Percentiles rank a stretch among this genome's conserved stretches.
phyloP scores from a whole-genome alignment of 768 basidiomycete species.

The Dioszegia hungarica region DNA sequence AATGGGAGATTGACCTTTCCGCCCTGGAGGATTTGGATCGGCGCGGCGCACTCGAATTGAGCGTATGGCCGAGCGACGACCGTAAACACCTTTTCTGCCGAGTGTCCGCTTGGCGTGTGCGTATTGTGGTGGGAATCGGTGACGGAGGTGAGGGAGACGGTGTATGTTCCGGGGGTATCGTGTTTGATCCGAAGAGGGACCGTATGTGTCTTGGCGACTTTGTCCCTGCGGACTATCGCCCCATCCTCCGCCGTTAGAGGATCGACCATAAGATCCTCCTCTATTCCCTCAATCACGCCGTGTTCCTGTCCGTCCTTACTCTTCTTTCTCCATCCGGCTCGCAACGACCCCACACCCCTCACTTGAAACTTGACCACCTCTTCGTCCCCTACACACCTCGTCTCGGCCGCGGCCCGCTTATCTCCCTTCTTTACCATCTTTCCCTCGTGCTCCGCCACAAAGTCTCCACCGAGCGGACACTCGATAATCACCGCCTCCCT shows the following conservation, averaged over 20 bases:
- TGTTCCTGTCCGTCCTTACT: conserved; percentile 22
- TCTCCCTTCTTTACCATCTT: conserved; percentile 59
- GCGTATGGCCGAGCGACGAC: conserved; percentile 68
- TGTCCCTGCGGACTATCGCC: conserved; percentile 20
- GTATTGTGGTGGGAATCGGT: conserved; percentile 77
- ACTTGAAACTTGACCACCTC: conserved; percentile 36
- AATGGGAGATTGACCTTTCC: conserved; percentile 61
- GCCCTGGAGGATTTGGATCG: conserved; percentile 65
- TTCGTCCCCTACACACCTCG: conserved; percentile 42
- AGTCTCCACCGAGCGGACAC: conserved; percentile 68
- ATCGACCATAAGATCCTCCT: conserved; percentile 23
- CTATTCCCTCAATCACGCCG: conserved; percentile 42
- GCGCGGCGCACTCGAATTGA: conserved; percentile 61
- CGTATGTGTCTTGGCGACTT: conserved; percentile 34
- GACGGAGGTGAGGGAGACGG: conserved; percentile 63
- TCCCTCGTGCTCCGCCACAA: conserved; percentile 52
- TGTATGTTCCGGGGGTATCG: conserved; percentile 52
- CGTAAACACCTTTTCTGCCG: conserved; percentile 56
- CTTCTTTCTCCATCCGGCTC: conserved; percentile 37
- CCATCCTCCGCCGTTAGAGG: conserved; percentile 15
- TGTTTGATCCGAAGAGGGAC: conserved; percentile 37
- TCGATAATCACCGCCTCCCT: conserved; percentile 69
- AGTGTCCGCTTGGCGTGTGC: conserved; percentile 49
- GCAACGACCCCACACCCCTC: conserved; percentile 39
- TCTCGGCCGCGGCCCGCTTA: conserved; percentile 52